phyloP scores from a whole-genome alignment of 2,329 filamentous ascomycete genomes.

The Fusarium hainanense region DNA sequence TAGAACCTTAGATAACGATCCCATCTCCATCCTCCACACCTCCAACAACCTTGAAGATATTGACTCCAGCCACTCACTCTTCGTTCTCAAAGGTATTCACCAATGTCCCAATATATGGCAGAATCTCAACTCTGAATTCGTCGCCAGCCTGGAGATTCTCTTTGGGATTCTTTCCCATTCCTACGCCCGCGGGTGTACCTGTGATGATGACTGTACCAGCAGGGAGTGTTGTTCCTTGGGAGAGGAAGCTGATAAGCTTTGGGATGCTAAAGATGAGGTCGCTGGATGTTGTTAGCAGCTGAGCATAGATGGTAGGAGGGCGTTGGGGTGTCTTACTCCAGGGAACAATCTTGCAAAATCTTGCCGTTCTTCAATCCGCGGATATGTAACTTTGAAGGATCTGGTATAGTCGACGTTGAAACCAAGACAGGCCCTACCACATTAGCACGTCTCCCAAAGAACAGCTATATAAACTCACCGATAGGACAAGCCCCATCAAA shows the following conservation, averaged over 20 bases:
- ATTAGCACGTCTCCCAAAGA: rapidly evolving
- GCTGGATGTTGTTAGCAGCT: slow-evolving; percentile 43
- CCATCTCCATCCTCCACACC: too few relatives aligned
- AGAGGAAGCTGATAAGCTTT: slow-evolving; percentile 56
- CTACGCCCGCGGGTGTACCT: slow-evolving; percentile 57
- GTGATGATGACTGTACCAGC: slow-evolving; percentile 57
- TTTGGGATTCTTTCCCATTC: slow-evolving; percentile 53
- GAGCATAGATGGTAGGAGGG: too few relatives aligned
- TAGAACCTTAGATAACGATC: too few relatives aligned
- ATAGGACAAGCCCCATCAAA: slow-evolving; percentile 19
- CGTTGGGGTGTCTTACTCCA: background rate
- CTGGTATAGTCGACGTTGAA: background rate
- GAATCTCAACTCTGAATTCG: slow-evolving; percentile 57
- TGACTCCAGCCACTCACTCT: background rate
- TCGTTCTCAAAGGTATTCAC: slow-evolving; percentile 46
- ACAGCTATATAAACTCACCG: background rate
- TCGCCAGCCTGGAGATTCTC: slow-evolving; percentile 54
- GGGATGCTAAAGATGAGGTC: slow-evolving; percentile 66
- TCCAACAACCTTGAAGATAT: background rate
- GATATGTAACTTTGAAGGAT: background rate
- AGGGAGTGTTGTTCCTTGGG: slow-evolving; percentile 57
- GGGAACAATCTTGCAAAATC: slow-evolving; percentile 1
- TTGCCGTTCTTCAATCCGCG: slow-evolving; percentile 3
- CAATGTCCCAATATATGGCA: slow-evolving; percentile 57
- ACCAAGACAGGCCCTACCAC: background rate